A percentile compares a stretch with the other conserved stretches of the same genome.
These are phyloP conservation scores for Euryodendron excelsum DNA, from an alignment of 148 eudicot species.

Conservation along the genomic window DNA sequence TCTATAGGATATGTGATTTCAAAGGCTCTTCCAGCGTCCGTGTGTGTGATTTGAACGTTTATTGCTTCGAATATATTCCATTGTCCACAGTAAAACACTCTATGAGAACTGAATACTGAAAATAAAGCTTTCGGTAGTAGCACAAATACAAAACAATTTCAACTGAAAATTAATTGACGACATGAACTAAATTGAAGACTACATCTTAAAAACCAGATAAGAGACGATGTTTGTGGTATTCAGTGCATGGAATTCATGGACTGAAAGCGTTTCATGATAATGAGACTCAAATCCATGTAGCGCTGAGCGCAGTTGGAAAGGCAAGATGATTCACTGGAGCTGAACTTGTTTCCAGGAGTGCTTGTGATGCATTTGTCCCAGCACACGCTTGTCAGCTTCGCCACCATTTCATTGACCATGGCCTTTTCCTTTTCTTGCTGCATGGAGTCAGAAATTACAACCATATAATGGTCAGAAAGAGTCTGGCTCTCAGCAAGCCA, in stretches of 20 bases:
- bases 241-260: not conserved
- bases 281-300: conserved; percentile 68
- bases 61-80: too few relatives aligned
- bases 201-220: not conserved
- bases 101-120: not conserved
- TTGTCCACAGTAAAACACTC: too few relatives aligned
- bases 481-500: not conserved
- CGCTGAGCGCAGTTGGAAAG: conserved; percentile 82
- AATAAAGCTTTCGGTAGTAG: not conserved
- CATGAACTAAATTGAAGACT: not conserved
- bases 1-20: too few relatives aligned
- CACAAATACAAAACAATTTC: not conserved
- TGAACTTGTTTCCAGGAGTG: conserved; percentile 91
- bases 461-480: not conserved
- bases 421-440: conserved; percentile 96
- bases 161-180: not conserved
- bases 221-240: not conserved
- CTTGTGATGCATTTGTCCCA: conserved; percentile 93
- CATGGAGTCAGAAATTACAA: conserved; percentile 1
- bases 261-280: conserved; percentile 60
- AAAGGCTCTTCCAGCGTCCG: too few relatives aligned
- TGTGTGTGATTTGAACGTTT: too few relatives aligned
- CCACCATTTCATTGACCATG: conserved; percentile 78
- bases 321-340: conserved; percentile 75
- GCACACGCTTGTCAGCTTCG: conserved; percentile 74